These are phyloP conservation scores for Arthonia radiata DNA, from an alignment of 495 filamentous ascomycete species.

Conservation along the genomic window DNA sequence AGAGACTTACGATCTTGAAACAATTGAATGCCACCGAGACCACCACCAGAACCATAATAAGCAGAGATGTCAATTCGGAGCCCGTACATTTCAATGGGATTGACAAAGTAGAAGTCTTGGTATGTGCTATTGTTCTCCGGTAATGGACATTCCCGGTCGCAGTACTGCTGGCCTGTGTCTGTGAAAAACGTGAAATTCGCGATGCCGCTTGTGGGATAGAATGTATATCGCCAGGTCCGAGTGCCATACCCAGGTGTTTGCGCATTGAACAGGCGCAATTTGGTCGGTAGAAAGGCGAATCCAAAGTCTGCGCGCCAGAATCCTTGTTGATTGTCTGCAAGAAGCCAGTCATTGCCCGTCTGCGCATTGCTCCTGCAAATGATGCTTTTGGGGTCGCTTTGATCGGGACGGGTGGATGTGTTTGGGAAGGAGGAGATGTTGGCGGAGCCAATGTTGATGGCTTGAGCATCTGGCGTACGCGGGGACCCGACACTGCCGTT, in stretches of 20 bases:
- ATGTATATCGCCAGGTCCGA: conserved; percentile 58
- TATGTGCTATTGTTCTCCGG: conserved; percentile 35
- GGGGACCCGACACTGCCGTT: conserved; percentile 35
- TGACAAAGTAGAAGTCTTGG: conserved; percentile 83
- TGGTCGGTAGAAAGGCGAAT: conserved; percentile 64
- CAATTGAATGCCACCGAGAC: conserved; percentile 72
- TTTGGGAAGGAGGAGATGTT: conserved; percentile 40
- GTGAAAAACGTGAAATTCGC: conserved; percentile 90
- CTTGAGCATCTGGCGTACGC: conserved; percentile 37
- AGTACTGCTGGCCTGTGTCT: conserved; percentile 37
- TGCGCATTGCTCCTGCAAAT: conserved; percentile 47
- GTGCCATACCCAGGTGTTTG: conserved; percentile 68
- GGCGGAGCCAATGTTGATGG: conserved; percentile 61
- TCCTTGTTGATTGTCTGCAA: conserved; percentile 55
- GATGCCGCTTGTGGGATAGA: conserved; percentile 65
- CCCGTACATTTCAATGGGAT: conserved; percentile 64
- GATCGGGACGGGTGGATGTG: conserved; percentile 33
- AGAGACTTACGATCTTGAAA: conserved; percentile 39
- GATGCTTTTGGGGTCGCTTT: conserved; percentile 58
- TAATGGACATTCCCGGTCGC: conserved; percentile 59
- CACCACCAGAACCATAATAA: conserved; percentile 72
- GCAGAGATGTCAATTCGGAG: conserved; percentile 65
- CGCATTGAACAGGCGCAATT: conserved; percentile 75
- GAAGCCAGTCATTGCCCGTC: conserved; percentile 57
- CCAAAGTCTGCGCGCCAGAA: conserved; percentile 65